Evolutionary conservation across 495 filamentous ascomycete genomes (phyloP), one percentile per base, ranked within the genome.

Genomic region (Aspergillus baeticus): DNA sequence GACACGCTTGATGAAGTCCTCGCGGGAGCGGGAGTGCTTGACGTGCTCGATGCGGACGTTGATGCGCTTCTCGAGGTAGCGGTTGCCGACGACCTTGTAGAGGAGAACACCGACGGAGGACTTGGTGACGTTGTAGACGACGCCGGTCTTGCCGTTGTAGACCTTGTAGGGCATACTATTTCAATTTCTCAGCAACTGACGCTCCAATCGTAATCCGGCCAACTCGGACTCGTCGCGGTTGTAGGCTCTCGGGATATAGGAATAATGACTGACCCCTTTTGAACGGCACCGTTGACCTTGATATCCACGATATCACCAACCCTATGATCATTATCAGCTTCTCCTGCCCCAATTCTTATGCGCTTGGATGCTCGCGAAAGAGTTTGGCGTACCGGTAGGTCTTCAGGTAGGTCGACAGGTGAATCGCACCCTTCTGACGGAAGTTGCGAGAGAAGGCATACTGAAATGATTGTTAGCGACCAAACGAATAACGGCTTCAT

Each of bases 11-110:
- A 98, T 81, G 84, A 98, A 98, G 69, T 91, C 93, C 62, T 96
- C 91, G 67, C 94, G 84, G 69, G 91, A 96, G 70, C 93, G 87
- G 65, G 92, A 97, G 67, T 87, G 87, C 71, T 82, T 83, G 79
- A 98, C 84, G 87, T 98, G 94, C 87, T 98, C 94, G 77, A 98
- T 81, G 72, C 94, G 91, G 79, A 98, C 82, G 84, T 94, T 97
- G 81, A 98, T 84, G 74, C 94, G 93, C 89, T 98, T 98, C 88
- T 98, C 94, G 72, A 98, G 80, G 85, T 96, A 98, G 63, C 94
- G 89, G 85, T 96, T 92, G 80, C 88, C 87, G 73, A 98, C 94
- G 71, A 90, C 87, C 86, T 96, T 96, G 88, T 97, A 92, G 75
- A 98, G 87, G 80, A 97, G 95, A 75, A 98, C 90, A 73, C 94